Conservation (phyloP, 208 protist genomes). For the Acanthamoeba lenticulata region DNA sequence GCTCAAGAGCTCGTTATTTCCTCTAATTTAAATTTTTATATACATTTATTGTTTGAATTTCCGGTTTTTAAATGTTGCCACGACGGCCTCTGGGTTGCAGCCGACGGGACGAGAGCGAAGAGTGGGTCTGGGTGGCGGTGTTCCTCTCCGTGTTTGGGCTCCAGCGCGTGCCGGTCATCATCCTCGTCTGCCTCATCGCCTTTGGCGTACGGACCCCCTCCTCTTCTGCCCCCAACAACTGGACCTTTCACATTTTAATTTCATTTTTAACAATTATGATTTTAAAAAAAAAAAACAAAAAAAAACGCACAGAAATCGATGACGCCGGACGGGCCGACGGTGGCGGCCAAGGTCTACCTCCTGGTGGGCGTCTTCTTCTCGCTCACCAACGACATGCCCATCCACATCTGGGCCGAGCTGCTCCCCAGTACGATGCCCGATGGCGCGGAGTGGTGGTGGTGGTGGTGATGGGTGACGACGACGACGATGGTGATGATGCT, state of each 20-base stretch:
- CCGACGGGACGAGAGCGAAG: neutral
- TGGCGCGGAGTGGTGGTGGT: too few species aligned
- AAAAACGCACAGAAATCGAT: neutral
- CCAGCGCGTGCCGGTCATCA: conserved; percentile 73
- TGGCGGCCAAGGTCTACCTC: conserved; percentile 68
- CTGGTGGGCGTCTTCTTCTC: conserved; percentile 70
- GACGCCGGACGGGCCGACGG: conserved; percentile 69
- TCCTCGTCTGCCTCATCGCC: conserved; percentile 70
- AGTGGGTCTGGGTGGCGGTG: conserved; percentile 50
- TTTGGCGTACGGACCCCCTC: conserved; percentile 10
- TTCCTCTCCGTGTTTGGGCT: conserved; percentile 70
- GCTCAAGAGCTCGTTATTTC: too few species aligned
- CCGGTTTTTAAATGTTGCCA: neutral
- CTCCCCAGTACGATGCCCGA: conserved; percentile 74
- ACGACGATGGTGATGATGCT: neutral
- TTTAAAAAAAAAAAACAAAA: neutral
- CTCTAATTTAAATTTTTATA: too few species aligned
- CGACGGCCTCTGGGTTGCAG: neutral
- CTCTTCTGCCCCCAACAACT: neutral
- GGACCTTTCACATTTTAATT: too few species aligned
- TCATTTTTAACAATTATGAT: neutral
- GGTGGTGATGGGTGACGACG: neutral
- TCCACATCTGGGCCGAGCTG: conserved; percentile 74
- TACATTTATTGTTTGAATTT: too few species aligned
- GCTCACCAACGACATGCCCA: conserved; percentile 75